Evolutionary conservation across 257 asterid species (phyloP), one percentile per base, ranked within the genome.

Genomic region (Solanum tacnaense): DNA sequence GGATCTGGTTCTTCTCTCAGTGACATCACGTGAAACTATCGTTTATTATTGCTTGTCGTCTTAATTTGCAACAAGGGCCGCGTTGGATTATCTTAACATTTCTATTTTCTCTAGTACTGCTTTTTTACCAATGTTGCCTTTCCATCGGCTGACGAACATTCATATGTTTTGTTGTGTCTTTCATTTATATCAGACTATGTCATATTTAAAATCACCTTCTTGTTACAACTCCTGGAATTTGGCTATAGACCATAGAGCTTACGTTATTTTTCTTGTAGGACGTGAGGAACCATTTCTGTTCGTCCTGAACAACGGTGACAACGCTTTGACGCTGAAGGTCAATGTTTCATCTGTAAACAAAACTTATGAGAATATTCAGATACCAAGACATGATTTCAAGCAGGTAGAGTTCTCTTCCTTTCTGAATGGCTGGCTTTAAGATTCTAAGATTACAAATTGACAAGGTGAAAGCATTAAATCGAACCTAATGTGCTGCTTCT

Each of bases 381-480:
- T 92, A 88, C 76, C 91, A 16, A 91, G 87, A 73, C 93, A 92
- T 85, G 81, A 89, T 84, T 87, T 88, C 41, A 88, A 74, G 88
- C 92, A 94, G 98, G 98, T 95, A 89, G 25, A 11, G 44, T 7
- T 60, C 72, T 67, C 84, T 81, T 15, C 70, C 67, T 7, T 68
- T 41, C 86, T 86, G 31, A 27, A 62, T 65, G 65, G 23, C 12
- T 4, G 44, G 41, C 56, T 46, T 85, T 82, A 38, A 5, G 21
- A 16, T 11, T 35, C 8, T 34, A 83, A n/a, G 58, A 52, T 5
- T 27, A 36, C 41, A 21, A 73, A 87, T 49, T 81, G 3, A 5
- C 20, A 10, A 75, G 32, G 32, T 15, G 81, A 36, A 74, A 75
- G 83, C 85, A 27, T 81, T 29, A 9, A 27, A 46, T 9, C 11